Evolutionary conservation across 768 basidiomycete genomes (phyloP), one percentile per base, ranked within the genome.

Genomic region (Amanita rubescens): DNA sequence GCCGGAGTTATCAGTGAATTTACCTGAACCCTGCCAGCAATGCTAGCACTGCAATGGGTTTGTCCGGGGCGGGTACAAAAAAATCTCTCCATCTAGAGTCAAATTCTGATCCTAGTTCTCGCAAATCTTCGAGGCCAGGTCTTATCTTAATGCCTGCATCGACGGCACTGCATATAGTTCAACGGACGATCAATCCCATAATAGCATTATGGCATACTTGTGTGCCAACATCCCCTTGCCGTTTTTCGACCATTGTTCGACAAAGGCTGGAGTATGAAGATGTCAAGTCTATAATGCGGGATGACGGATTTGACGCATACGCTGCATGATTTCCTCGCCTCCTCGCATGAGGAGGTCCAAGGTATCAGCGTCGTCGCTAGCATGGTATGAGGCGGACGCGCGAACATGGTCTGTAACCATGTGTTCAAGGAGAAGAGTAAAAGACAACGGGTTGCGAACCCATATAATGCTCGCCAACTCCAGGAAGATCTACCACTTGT

Each of bases 391-490:
- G 52, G 63, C 15, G 56, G 71, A 63, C 2, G 67, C 56, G 30
- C 68, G 42, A 54, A 69, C 72, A 55, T 78, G 77, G 55, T 78
- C 77, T 79, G 34, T 12, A 32, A 25, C 20, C 19, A 37, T 41
- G 33, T 2, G 19, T n/a, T n/a, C n/a, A n/a, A n/a, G n/a, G 12
- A 34, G 47, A 37, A 30, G 17, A n/a, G n/a, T 35, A 9, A 35
- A 24, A n/a, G 17, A 52, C n/a, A n/a, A n/a, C n/a, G n/a, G n/a
- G n/a, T n/a, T n/a, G n/a, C 62, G 34, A 49, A 77, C 80, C 81
- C 57, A 75, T 72, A 49, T 78, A 81, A 57, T 88, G 79, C 61
- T 85, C 83, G 11, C 90, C 89, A 0, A 94, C 89, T n/a, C 84
- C 84, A 1, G 86, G 85, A 14, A 90, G 76, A 50, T 87, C 80